Percentiles rank a stretch among this genome's conserved stretches.
phyloP scores from a whole-genome alignment of 768 basidiomycete genomes.

The Serendipita sp. region DNA sequence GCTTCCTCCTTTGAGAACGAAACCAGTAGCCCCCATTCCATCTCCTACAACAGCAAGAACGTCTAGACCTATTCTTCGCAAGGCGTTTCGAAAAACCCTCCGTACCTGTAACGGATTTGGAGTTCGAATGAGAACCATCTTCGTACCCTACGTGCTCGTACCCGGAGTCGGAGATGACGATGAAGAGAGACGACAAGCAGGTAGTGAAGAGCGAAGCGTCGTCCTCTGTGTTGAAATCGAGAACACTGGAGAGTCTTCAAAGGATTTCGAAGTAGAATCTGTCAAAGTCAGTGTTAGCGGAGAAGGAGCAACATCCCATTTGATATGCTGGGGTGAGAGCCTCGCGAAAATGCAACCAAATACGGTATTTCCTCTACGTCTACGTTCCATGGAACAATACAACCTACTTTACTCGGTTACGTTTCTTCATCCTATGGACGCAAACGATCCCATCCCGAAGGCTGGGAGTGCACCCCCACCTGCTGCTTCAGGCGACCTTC shows the following conservation, averaged over 20 bases:
- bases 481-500: conserved; percentile 30
- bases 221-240: conserved; percentile 87
- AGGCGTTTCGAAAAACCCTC: conserved; percentile 70
- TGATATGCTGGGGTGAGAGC: conserved; percentile 35
- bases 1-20: conserved; percentile 23
- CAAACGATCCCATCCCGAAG: conserved; percentile 9
- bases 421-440: conserved; percentile 50
- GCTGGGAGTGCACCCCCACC: conserved; percentile 11
- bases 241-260: conserved; percentile 51
- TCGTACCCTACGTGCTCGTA: conserved; percentile 69
- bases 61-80: conserved; percentile 54
- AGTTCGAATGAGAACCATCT: conserved; percentile 88
- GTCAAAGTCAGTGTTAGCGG: conserved; percentile 66
- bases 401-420: conserved; percentile 84
- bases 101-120: conserved; percentile 68
- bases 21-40: conserved; percentile 34
- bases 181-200: conserved; percentile 20
- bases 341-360: conserved; percentile 20
- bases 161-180: conserved; percentile 17
- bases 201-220: conserved; percentile 63
- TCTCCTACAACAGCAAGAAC: conserved; percentile 18
- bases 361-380: conserved; percentile 48
- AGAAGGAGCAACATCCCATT: conserved; percentile 31
- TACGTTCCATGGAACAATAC: conserved; percentile 64
- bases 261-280: conserved; percentile 58